Evolutionary conservation across 2,329 filamentous ascomycete species (phyloP).

Genomic region (Metarhizium humberi): DNA sequence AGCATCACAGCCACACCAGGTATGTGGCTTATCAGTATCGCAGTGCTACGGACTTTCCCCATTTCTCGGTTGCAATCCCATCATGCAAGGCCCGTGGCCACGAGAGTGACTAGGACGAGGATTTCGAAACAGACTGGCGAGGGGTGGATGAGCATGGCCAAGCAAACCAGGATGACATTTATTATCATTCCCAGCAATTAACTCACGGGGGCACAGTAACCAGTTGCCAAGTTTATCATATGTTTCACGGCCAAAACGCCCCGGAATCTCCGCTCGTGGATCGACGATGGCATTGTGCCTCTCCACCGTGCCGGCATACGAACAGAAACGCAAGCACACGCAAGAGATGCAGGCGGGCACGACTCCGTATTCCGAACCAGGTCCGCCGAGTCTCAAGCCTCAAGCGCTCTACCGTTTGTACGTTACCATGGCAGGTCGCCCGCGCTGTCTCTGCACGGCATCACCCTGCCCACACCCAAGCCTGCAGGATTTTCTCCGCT

Average conservation of each 20-base stretch:
- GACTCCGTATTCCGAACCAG: not conserved
- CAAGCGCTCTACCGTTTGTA: not conserved
- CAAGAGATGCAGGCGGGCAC: no score
- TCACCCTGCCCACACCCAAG: not conserved
- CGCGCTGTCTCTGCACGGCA: constrained; percentile 5
- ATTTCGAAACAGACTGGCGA: not conserved
- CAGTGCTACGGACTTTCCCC: no score
- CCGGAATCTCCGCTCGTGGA: constrained; percentile 2
- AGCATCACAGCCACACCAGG: not conserved
- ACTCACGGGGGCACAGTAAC: no score
- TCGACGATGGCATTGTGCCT: constrained; percentile 1
- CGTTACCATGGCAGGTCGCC: not conserved
- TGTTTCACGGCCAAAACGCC: constrained; percentile 1
- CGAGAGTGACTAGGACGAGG: not conserved
- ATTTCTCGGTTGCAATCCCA: no score
- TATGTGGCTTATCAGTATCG: not conserved
- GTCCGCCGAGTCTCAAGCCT: not conserved
- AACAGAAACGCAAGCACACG: not conserved
- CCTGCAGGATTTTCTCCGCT: not conserved
- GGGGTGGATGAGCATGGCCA: not conserved
- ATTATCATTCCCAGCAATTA: no score
- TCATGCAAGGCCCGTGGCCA: not conserved
- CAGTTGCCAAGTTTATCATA: not conserved
- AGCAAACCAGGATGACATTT: not conserved
- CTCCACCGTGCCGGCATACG: not conserved